Base-by-base conservation (phyloP, 2,329 filamentous ascomycete genomes). In the Triangularia setosa region DNA sequence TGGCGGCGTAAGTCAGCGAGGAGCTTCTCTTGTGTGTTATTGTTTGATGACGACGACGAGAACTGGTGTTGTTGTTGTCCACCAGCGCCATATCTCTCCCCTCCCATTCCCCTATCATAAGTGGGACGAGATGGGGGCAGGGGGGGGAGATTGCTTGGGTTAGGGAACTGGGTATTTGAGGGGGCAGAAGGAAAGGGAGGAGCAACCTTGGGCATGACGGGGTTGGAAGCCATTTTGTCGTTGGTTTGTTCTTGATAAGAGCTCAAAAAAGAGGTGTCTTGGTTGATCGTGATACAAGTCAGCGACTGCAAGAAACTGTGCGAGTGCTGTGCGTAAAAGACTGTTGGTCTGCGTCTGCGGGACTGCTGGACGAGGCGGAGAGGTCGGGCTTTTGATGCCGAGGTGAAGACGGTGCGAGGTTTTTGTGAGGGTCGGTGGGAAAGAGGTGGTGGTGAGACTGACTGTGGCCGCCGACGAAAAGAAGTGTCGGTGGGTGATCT, bases 191-290 rank as follows among this genome's bases (percentile, higher is more conserved):
- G 65, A 53, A 64, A 59, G 58, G 64, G 65, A 48, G 65, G 60
- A 61, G 64, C 58, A 63, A 67, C 66, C 68, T 71, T 70, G 62
- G 70, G 66, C 68, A 71, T 68, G 68, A 64, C 30, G 21, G 64
- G 68, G 67, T 67, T 69, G 67, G 70, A 60, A 30, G 67, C 62
- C 61, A 68, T 68, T 21, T 62, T 70, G 65, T 65, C 54, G 18
- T 18, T 28, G 33, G 52, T 27, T 56, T 14, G 44, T n/a, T n/a
- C n/a, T n/a, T 40, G 25, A 30, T 35, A 21, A n/a, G 30, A 54
- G 14, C 52, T 23, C 33, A 59, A 23, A 35, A 58, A 52, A 18
- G 60, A 61, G 12, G 25, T 23, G 21, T 68, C 35, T 25, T 67
- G 65, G 58, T 65, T 59, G 57, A 71, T 66, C 58, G 68, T 70